phyloP scores from a whole-genome alignment of 2,329 filamentous ascomycete species.

The Emergomyces orientalis region DNA sequence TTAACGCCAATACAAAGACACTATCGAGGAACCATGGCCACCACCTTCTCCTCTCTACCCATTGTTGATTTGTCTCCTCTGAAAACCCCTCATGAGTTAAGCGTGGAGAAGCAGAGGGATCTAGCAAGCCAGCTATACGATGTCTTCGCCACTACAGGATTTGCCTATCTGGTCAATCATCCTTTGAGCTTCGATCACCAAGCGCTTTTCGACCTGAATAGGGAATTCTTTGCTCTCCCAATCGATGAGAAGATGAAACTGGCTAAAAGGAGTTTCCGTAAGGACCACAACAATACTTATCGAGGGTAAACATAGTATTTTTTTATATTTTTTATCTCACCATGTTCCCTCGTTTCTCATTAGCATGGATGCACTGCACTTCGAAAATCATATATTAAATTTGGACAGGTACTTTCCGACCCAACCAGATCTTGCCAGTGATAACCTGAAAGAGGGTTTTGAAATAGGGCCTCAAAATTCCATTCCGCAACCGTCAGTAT shows the following conservation, averaged over 20 bases:
- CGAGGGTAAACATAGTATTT: conserved; percentile 25
- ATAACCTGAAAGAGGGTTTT: conserved; percentile 42
- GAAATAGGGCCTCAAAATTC: conserved; percentile 32
- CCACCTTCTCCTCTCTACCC: conserved; percentile 35
- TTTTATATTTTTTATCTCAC: not conserved
- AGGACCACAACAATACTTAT: conserved; percentile 37
- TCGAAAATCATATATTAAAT: not conserved
- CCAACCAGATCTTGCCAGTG: conserved; percentile 29
- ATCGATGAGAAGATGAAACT: conserved; percentile 32
- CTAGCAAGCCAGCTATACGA: conserved; percentile 34
- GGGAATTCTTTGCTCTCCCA: conserved; percentile 32
- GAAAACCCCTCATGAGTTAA: conserved; percentile 18
- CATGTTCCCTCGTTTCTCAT: not conserved
- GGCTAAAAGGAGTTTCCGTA: conserved; percentile 36
- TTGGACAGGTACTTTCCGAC: conserved; percentile 36
- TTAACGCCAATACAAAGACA: not conserved
- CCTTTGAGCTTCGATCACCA: conserved; percentile 36
- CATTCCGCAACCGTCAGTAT: not conserved
- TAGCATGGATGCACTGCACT: not conserved
- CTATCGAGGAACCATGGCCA: conserved; percentile 26
- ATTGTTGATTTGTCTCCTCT: conserved; percentile 36
- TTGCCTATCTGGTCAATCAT: conserved; percentile 38
- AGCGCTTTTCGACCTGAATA: conserved; percentile 35
- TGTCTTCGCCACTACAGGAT: conserved; percentile 39
- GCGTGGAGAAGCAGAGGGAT: conserved; percentile 19